Percentiles rank a stretch among this genome's conserved stretches.
Evolutionary conservation across 768 basidiomycete species (phyloP).

Genomic region (Steccherinum ochraceum): DNA sequence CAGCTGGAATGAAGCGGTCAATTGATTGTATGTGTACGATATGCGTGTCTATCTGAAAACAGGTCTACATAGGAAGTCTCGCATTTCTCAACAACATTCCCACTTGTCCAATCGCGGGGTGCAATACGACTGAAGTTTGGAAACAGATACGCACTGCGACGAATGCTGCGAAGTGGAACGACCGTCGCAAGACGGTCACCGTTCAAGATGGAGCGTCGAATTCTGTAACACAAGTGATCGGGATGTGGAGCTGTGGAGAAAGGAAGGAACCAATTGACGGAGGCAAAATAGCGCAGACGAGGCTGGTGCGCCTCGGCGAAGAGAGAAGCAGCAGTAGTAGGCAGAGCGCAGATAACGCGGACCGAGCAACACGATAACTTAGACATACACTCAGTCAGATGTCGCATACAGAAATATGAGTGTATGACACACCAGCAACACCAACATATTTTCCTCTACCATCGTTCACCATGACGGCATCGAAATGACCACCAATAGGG

Average conservation of each 20-base stretch:
- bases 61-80: conserved; percentile 4
- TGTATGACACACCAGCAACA: not conserved
- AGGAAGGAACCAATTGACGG: conserved; percentile 25
- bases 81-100: conserved; percentile 6
- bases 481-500: not conserved
- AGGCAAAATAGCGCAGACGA: conserved; percentile 21
- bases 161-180: not conserved
- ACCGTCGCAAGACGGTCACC: not conserved
- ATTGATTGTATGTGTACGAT: no score
- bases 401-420: not conserved
- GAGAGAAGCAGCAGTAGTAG: not conserved
- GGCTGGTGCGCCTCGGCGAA: conserved; percentile 5
- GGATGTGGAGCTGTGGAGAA: conserved; percentile 14
- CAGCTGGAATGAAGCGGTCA: no score
- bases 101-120: not conserved
- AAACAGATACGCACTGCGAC: not conserved
- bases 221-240: conserved; percentile 20
- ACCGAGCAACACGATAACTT: conserved; percentile 25
- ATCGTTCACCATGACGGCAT: conserved; percentile 2
- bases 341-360: conserved; percentile 21
- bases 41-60: not conserved
- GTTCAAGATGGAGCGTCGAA: conserved; percentile 4
- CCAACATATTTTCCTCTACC: not conserved
- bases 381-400: not conserved
- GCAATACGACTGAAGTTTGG: not conserved